Evolutionary conservation across 139 green algal genomes (phyloP), one percentile per base, ranked within the genome.

Genomic region (Tetratostichococcus sp.): DNA sequence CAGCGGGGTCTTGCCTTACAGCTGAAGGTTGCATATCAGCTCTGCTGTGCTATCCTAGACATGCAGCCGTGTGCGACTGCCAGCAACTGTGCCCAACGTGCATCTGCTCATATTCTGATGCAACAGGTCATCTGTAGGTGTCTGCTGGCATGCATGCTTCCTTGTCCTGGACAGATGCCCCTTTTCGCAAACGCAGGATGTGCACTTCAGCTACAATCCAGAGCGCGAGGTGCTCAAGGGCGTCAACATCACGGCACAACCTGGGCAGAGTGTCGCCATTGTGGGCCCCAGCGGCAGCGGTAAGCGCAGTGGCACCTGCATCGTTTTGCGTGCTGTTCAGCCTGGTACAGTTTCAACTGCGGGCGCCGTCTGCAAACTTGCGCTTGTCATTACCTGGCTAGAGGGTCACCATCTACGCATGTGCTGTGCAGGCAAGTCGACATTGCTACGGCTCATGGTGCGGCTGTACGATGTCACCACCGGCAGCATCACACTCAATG

Each of bases 391-490:
- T n/a, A n/a, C n/a, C n/a, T n/a, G n/a, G n/a, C n/a, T n/a, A n/a
- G n/a, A n/a, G n/a, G n/a, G n/a, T n/a, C n/a, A n/a, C n/a, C n/a
- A n/a, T n/a, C n/a, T n/a, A n/a, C n/a, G n/a, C n/a, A n/a, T n/a
- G n/a, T n/a, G n/a, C n/a, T 62, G 11, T 26, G 50, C 50, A 62
- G 86, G 86, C 32, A 92, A 92, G 76, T 85, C 74, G 35, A 90
- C 88, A 0, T 35, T 91, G 23, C 73, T 92, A 31, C 71, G 81
- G 33, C 79, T 92, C 57, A 75, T 94, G 17, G 86, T 88, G 32
- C 83, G 90, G 22, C 81, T 94, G 50, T 95, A 94, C 80, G 89
- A 96, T 50, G 75, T 82, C 8, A 70, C 6, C 11, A 33, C n/a
- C 0, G 85, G 86, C 42, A 43, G 33, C 21, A 58, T 93, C n/a